Conservation (phyloP, 2,329 filamentous ascomycete species). For the Macrophomina pseudophaseolina region DNA sequence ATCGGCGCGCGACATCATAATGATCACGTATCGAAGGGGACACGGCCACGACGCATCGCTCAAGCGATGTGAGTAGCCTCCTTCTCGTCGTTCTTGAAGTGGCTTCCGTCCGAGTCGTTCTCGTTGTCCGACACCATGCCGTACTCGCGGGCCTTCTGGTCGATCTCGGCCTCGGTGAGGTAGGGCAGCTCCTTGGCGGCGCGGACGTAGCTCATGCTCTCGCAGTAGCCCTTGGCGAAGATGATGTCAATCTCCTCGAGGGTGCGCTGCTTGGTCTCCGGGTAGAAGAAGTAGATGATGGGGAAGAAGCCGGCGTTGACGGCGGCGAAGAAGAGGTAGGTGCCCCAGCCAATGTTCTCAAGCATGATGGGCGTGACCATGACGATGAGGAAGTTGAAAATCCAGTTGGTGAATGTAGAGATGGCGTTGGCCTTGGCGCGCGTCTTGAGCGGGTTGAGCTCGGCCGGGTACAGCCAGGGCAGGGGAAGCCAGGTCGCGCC, state of each 20-base stretch:
- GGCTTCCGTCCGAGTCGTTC: slow-evolving; percentile 18
- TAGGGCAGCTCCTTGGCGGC: slow-evolving; percentile 63
- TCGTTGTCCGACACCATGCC: slow-evolving; percentile 37
- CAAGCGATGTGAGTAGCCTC: not conserved
- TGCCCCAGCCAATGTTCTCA: slow-evolving; percentile 36
- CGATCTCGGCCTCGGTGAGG: slow-evolving; percentile 58
- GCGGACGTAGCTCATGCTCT: slow-evolving; percentile 65
- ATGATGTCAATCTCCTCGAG: slow-evolving; percentile 59
- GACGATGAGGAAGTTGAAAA: slow-evolving; percentile 38
- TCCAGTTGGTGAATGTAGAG: slow-evolving; percentile 60
- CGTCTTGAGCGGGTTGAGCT: slow-evolving; percentile 61
- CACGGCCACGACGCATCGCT: not conserved
- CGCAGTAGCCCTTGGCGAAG: slow-evolving; percentile 57
- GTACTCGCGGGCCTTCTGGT: slow-evolving; percentile 51
- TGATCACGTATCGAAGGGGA: not conserved
- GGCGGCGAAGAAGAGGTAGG: slow-evolving; percentile 29
- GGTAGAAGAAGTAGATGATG: slow-evolving; percentile 55
- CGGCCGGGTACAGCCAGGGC: slow-evolving; percentile 60
- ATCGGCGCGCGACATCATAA: not conserved
- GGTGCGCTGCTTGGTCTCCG: slow-evolving; percentile 57
- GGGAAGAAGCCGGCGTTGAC: slow-evolving; percentile 44
- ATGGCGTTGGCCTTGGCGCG: slow-evolving; percentile 62
- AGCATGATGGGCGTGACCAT: slow-evolving; percentile 50
- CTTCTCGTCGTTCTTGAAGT: slow-evolving; percentile 11
- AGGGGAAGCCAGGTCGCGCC: slow-evolving; percentile 69